Conservation (phyloP, 129 eudicot species). For the Ambrosia artemisiifolia region DNA sequence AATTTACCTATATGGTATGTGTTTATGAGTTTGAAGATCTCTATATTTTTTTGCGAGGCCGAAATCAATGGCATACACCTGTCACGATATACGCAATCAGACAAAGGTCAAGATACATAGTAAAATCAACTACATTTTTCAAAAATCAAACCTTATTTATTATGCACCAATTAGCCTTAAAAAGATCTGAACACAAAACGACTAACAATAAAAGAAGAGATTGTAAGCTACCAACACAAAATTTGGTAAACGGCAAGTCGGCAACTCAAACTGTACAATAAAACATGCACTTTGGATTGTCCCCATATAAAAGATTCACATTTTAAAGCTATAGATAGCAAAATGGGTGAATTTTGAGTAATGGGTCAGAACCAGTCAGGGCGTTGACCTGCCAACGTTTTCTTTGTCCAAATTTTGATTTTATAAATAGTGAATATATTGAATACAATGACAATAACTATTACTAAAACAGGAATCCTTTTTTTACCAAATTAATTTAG, state of each 20-base stretch:
- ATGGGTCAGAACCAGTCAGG: neutral
- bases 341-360: neutral
- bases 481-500: neutral
- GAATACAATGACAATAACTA: neutral
- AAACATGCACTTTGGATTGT: neutral
- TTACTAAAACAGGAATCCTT: neutral
- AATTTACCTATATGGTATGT: constrained; percentile 82
- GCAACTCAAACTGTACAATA: neutral
- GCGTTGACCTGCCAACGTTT: neutral
- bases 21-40: constrained; percentile 93
- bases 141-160: neutral
- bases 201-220: neutral
- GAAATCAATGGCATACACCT: constrained; percentile 79
- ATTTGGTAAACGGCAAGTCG: neutral
- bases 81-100: constrained; percentile 3
- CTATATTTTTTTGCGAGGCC: constrained; percentile 90
- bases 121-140: neutral
- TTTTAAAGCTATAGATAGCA: neutral
- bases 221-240: neutral
- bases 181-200: neutral
- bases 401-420: neutral
- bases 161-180: no score
- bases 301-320: neutral
- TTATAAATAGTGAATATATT: neutral
- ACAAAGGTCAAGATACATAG: neutral